Percentiles rank a stretch among this genome's conserved stretches.
Conservation (phyloP, 2,329 filamentous ascomycete genomes). For the Chrysoporthe deuterocubensis region DNA sequence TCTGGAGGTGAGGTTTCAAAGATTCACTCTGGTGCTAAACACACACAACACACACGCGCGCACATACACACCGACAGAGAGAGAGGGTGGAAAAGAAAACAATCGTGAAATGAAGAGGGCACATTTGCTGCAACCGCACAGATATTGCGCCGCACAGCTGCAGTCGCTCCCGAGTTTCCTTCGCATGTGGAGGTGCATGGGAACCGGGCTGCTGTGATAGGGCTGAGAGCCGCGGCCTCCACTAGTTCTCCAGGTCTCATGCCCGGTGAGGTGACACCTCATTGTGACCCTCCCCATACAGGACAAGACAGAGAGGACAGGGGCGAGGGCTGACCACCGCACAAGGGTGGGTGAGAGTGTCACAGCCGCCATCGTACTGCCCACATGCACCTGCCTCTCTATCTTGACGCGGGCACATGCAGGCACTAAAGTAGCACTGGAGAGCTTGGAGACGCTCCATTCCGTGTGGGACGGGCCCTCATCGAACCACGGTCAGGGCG, state of each 20-base stretch:
- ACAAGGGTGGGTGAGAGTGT: background rate
- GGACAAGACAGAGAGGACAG: background rate
- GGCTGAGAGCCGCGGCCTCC: background rate
- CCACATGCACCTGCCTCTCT: background rate
- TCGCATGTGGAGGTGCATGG: no score
- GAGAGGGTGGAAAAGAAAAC: no score
- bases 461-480: background rate
- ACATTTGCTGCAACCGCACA: background rate
- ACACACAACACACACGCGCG: no score
- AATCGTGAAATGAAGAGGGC: no score
- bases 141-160: conserved; percentile 20
- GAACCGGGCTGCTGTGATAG: conserved; percentile 2
- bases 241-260: background rate
- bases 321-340: background rate
- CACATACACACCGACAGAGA: no score
- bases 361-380: background rate
- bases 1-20: background rate
- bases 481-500: background rate
- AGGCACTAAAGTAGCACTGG: background rate
- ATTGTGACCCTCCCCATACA: background rate
- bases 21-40: no score
- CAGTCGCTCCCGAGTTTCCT: conserved; percentile 2
- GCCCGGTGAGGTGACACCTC: background rate
- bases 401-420: background rate
- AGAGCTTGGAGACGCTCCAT: background rate